Conservation (phyloP, 2,329 filamentous ascomycete genomes). For the Aciculosporium take region DNA sequence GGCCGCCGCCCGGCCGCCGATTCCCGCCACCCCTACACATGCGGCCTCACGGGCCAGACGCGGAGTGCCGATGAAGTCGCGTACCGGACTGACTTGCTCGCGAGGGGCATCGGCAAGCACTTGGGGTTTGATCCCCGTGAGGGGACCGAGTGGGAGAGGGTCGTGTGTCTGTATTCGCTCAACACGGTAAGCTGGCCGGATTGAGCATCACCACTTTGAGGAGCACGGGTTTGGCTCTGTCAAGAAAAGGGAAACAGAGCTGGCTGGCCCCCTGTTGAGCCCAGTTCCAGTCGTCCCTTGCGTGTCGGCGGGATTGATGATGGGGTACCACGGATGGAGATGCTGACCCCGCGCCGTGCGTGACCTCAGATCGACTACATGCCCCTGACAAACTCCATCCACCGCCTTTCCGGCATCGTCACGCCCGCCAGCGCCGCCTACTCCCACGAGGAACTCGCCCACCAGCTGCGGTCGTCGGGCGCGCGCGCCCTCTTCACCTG, state of each 20-base stretch:
- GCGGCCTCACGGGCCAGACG: conserved; percentile 55
- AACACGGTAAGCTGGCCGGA: conserved; percentile 46
- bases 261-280: no score
- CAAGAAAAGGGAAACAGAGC: no score
- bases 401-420: conserved; percentile 59
- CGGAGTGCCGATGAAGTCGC: conserved; percentile 50
- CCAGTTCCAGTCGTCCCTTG: no score
- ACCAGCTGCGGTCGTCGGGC: conserved; percentile 55
- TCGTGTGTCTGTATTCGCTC: conserved; percentile 60
- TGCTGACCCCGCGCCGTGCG: no score
- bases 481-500: conserved; percentile 62
- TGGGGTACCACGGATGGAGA: no score
- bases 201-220: no score
- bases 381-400: conserved; percentile 57
- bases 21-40: conserved; percentile 60
- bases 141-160: conserved; percentile 70
- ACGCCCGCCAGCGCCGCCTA: conserved; percentile 66
- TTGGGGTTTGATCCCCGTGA: conserved; percentile 56
- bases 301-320: no score
- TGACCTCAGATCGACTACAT: conserved; percentile 64
- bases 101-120: conserved; percentile 54
- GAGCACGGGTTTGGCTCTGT: no score
- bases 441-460: conserved; percentile 52
- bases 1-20: conserved; percentile 49
- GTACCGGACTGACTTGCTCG: conserved; percentile 50